Conservation (phyloP, 208 protist genomes). For the Phytomonas sp. region DNA sequence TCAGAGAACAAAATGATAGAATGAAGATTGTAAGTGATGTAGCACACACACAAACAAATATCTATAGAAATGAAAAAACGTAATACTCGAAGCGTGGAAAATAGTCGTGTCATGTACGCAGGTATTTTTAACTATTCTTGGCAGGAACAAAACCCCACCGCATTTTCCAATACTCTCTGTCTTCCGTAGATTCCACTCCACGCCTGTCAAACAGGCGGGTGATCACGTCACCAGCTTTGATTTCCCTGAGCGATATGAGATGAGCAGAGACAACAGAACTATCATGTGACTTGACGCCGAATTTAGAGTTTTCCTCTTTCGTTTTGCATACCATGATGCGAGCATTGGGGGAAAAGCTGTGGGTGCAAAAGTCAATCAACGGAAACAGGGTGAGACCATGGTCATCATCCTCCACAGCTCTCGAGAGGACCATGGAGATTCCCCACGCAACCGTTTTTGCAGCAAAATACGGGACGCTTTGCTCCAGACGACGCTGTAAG, state of each 20-base stretch:
- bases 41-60: constrained; percentile 1
- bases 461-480: constrained; percentile 75
- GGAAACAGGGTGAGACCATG: constrained; percentile 57
- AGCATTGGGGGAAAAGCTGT: constrained; percentile 58
- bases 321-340: constrained; percentile 13
- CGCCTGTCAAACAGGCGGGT: constrained; percentile 49
- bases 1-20: constrained; percentile 3
- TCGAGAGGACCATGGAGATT: constrained; percentile 69
- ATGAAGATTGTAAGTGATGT: constrained; percentile 8
- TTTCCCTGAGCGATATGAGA: constrained; percentile 30
- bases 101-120: background rate
- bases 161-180: constrained; percentile 73
- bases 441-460: constrained; percentile 67
- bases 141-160: constrained; percentile 68
- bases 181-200: constrained; percentile 28
- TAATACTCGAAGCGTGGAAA: too few relatives aligned
- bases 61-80: background rate
- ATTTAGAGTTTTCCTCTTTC: background rate
- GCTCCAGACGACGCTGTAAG: constrained; percentile 58
- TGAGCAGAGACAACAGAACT: constrained; percentile 33
- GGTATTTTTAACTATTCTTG: background rate
- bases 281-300: constrained; percentile 31
- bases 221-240: constrained; percentile 40
- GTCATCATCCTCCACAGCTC: constrained; percentile 39
- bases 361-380: constrained; percentile 76